phyloP scores from a whole-genome alignment of 768 basidiomycete species.

The Phlebiopsis flavidoalba region DNA sequence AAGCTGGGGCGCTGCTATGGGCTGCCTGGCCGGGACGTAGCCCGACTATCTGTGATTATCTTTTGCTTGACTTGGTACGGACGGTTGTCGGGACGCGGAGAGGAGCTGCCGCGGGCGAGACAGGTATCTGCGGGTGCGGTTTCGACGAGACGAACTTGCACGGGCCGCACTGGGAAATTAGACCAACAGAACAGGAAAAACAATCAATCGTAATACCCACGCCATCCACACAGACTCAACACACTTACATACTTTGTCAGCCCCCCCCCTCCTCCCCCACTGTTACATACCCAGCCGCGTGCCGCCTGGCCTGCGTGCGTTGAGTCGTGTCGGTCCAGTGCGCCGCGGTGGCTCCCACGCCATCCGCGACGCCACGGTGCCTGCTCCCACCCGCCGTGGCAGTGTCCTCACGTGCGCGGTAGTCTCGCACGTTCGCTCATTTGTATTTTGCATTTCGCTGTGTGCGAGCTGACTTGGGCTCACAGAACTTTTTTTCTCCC shows the following conservation, averaged over 20 bases:
- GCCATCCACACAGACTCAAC: background rate
- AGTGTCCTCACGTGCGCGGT: background rate
- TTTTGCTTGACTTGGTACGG: background rate
- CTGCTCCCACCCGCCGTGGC: background rate
- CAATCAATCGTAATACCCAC: conserved; percentile 3
- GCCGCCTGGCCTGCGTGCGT: background rate
- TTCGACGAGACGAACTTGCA: background rate
- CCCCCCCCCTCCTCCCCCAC: background rate
- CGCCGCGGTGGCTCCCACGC: background rate
- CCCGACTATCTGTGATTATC: background rate
- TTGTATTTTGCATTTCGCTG: conserved; percentile 1
- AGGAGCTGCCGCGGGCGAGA: background rate
- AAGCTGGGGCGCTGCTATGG: conserved; percentile 3
- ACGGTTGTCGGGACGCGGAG: background rate
- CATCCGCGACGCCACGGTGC: background rate
- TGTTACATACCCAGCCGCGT: background rate
- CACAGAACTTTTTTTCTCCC: background rate
- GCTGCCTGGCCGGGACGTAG: background rate
- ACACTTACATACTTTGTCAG: background rate
- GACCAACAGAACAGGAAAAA: conserved; percentile 3
- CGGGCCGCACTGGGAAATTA: background rate
- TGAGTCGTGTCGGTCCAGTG: background rate
- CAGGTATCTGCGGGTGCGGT: background rate
- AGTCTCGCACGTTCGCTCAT: conserved; percentile 11
- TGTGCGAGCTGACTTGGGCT: conserved; percentile 6